Base-by-base conservation (phyloP, 805 yeast genomes). In the Candida gorgasii region DNA sequence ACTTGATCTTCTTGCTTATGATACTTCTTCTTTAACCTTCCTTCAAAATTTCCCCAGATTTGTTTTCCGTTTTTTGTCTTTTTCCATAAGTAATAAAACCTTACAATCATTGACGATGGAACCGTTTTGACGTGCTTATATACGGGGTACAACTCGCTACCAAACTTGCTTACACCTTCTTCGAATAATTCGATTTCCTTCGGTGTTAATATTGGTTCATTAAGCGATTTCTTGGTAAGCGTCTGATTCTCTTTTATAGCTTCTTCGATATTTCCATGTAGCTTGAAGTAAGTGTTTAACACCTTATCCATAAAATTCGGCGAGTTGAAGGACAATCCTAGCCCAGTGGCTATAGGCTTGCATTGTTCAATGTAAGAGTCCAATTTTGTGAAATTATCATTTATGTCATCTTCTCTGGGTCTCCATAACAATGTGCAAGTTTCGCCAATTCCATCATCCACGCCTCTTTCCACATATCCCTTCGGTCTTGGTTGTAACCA, bases 81-180 rank as follows among this genome's bases (percentile, higher is more conserved):
- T 62, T 90, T 90, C 98, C 98, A 92, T 40, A 88, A 66, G 54
- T 92, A 92, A 55, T 89, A 92, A 58, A 75, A 89, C 44, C 97
- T 65, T 1, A 92, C 98, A 48, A 89, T 72, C 83, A 84, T 86
- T 0, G 90, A 77, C 42, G 80, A 67, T 0, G 89, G 69, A 52
- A 86, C 95, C 0, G 89, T 75, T 22, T 75, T 76, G n/a, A 92
- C 93, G 43, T 75, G 78, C 55, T 81, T 77, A 49, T 58, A 78
- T 0, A 88, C 90, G 0, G 84, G 88, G 57, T 79, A 81, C 20
- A 93, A 64, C 52, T 90, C 96, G 54, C 86, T 81, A 4, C 96
- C 97, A 55, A 76, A 75, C 42, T 77, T 73, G 24, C 69, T 69
- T 8, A 92, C 86, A 2, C 86, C 95, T 11, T 75, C 78, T 56